Conservation (phyloP, 257 asterid species). For the Fraxinus cuspidata region DNA sequence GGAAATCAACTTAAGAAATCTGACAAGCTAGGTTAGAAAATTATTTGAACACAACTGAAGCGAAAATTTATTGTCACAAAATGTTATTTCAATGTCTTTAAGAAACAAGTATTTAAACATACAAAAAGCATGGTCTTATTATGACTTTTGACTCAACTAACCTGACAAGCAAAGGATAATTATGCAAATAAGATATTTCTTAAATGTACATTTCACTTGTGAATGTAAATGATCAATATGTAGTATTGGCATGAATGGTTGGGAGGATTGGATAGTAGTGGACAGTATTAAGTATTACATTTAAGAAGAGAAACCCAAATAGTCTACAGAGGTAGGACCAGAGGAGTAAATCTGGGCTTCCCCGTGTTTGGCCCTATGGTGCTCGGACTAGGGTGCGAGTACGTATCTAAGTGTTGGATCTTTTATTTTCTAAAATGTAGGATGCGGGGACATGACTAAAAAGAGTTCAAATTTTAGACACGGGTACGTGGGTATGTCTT, state of each 20-base stretch:
- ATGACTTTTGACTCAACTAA: not conserved
- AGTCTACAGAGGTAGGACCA: too few species aligned
- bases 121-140: not conserved
- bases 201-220: not conserved
- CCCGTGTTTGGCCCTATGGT: not conserved
- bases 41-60: not conserved
- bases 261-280: not conserved
- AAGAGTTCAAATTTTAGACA: too few species aligned
- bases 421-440: too few species aligned
- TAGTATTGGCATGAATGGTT: not conserved
- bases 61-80: not conserved
- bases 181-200: not conserved
- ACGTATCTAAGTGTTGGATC: too few species aligned
- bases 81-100: not conserved
- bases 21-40: not conserved
- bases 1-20: not conserved
- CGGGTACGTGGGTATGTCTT: too few species aligned
- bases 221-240: not conserved
- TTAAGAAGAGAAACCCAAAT: not conserved
- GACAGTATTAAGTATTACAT: not conserved
- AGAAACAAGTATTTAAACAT: not conserved
- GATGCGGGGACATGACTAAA: too few species aligned
- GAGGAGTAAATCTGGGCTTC: not conserved
- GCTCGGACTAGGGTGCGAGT: too few species aligned
- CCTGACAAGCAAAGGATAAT: not conserved